Base-by-base conservation (phyloP, 2,329 filamentous ascomycete genomes). In the Ophiocordyceps robertsii region DNA sequence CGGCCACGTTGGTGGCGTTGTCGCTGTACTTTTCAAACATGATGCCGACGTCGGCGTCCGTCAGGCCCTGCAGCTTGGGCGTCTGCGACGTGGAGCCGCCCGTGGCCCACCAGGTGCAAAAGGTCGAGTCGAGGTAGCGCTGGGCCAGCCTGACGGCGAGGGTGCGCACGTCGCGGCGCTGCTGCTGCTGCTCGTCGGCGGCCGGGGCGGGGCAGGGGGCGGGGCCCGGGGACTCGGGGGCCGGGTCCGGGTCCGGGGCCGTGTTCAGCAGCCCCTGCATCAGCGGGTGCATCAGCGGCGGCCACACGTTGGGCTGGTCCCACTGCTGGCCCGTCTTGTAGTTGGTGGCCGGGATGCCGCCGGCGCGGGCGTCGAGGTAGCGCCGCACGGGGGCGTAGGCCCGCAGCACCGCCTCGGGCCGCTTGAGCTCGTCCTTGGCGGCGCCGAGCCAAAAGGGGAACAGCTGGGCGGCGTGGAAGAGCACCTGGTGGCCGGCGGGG, bases 21-120 rank as follows among this genome's bases (percentile, higher is more conserved):
- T 80, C 75, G 12, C 64, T 66, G 53, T 83, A 83, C 65, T 83
- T 83, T 57, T 84, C 80, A 54, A 83, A 84, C 66, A 84, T 82
- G 55, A 73, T 75, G 19, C 80, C 80, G 8, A 59, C 59, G 17
- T 66, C 60, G 7, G 62, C 51, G 1, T 63, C 51, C 0, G 58
- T 52, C 1, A 73, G 55, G 1, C 72, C 72, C 14, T 58, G 55
- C 42, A 79, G 63, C 55, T 66, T 70, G 29, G 70, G 71, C 36
- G 64, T 68, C 47, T 65, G 59, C 11, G 64, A 63, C 0, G 77
- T 82, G 3, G 70, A 68, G 4, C 79, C 80, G 19, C 80, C 80
- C 0, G 80, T 83, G 6, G 75, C 74, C 44, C 71, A 75, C 80
- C 79, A 83, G 0, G 79, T 82, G 63, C 80, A 84, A 54, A 82